Base-by-base conservation (phyloP, 2,329 filamentous ascomycete species). In the Cyphellophora europaea region DNA sequence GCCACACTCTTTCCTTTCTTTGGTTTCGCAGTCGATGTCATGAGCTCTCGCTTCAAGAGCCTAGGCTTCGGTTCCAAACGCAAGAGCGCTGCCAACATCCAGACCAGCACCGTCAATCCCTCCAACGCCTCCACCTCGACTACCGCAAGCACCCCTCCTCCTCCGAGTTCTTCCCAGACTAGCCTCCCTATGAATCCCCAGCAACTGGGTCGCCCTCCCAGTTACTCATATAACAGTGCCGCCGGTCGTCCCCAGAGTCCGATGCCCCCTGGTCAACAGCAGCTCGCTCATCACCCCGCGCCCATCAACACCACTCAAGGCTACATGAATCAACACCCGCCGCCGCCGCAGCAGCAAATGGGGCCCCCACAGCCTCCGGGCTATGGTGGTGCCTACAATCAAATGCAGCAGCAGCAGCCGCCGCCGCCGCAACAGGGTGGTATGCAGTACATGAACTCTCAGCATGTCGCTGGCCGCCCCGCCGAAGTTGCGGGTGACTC, bases 401-500 rank as follows among this genome's bases (percentile, higher is more conserved):
- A 39, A 27, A 37, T 34, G 29, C 27, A 3, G 5, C 37, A 38
- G 19, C 35, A 27, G 6, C 48, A 49, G 25, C 43, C 44, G 6
- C 37, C 23, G 16, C 36, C 21, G 56, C 56, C 40, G 51, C 57
- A 37, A 53, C 55, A 27, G 55, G 36, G 48, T 50, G 32, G 46
- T 48, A 38, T 31, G 46, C 56, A 40, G 51, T 54, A 43, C 12
- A 45, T 47, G 27, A 29, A 45, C 21, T 45, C 40, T n/a, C 47
- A 49, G 31, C 53, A 49, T 47, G 58, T 56, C 12, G 38, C 21
- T 14, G 38, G 40, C 45, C 48, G 52, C 28, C 56, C 61, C 33
- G 60, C 59, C 23, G 89, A 96, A 61, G 83, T 93, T 21, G 86
- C 94, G 52, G 88, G 84, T 40, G 84, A 79, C 51, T 25, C 21